phyloP scores from a whole-genome alignment of 352 stramenopile genomes.

The Phytophthora agathidicida region DNA sequence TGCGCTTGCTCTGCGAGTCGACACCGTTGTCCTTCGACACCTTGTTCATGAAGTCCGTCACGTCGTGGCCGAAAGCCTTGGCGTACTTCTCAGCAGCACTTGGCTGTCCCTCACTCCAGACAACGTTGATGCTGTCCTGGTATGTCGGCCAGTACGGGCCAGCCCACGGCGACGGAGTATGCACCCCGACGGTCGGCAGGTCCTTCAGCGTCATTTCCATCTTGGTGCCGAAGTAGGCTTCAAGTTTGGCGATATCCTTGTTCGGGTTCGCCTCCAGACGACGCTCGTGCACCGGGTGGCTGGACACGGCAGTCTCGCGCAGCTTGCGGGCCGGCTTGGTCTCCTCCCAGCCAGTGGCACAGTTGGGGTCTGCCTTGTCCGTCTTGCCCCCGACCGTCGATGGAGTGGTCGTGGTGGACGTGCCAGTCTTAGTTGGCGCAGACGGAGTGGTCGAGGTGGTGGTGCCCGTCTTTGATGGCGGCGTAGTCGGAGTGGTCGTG shows the following conservation, averaged over 20 bases:
- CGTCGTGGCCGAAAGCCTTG: conserved; percentile 44
- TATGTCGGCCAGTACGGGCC: conserved; percentile 69
- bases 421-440: conserved; percentile 12
- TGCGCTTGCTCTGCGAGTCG: conserved; percentile 24
- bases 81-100: conserved; percentile 59
- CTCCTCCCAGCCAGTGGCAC: conserved; percentile 35
- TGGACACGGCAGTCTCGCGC: conserved; percentile 15
- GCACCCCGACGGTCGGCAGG: conserved; percentile 20
- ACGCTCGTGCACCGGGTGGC: conserved; percentile 6
- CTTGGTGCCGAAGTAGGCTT: conserved; percentile 27
- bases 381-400: conserved; percentile 19
- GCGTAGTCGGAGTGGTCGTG: not conserved
- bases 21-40: conserved; percentile 44
- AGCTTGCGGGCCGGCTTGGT: conserved; percentile 13
- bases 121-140: conserved; percentile 70
- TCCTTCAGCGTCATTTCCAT: conserved; percentile 35
- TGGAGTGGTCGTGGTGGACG: not conserved
- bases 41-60: conserved; percentile 40
- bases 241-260: conserved; percentile 32
- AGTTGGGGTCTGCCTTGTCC: conserved; percentile 20
- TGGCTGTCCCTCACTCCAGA: conserved; percentile 13
- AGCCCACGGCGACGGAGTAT: conserved; percentile 39
- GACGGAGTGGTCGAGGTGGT: not conserved
- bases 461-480: conserved; percentile 1
- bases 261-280: conserved; percentile 21